Conservation (phyloP, 1,284 basidiomycete species). For the Irpex sp. region DNA sequence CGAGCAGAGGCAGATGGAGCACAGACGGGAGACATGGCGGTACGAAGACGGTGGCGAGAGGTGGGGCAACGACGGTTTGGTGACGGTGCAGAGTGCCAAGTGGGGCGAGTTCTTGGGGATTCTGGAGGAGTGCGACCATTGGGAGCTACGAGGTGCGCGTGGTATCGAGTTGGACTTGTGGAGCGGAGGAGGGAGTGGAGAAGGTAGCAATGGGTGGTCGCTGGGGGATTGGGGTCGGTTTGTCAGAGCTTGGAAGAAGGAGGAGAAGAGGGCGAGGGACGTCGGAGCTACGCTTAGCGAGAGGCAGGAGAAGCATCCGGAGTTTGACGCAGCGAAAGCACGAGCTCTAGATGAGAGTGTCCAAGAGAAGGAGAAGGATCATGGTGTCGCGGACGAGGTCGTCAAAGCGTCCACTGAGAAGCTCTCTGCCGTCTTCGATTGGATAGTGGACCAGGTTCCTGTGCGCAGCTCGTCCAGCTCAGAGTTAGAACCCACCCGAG, state of each 20-base stretch:
- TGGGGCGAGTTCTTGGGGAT: slow-evolving; percentile 94
- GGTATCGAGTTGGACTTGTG: slow-evolving; percentile 43
- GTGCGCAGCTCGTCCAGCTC: slow-evolving; percentile 13
- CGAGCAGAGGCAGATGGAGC: slow-evolving; percentile 49
- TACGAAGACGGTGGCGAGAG: slow-evolving; percentile 30
- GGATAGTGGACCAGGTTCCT: slow-evolving; percentile 70
- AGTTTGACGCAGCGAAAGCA: slow-evolving; percentile 4
- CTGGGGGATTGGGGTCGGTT: slow-evolving; percentile 59
- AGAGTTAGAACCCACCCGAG: slow-evolving; percentile 5
- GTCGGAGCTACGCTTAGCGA: slow-evolving; percentile 21
- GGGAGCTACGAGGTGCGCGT: slow-evolving; percentile 86
- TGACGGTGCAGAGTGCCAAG: slow-evolving; percentile 82
- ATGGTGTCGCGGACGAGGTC: slow-evolving; percentile 46
- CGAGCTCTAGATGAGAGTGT: slow-evolving; percentile 10
- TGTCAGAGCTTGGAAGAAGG: slow-evolving; percentile 51
- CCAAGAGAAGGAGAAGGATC: slow-evolving; percentile 24
- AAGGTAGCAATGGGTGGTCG: slow-evolving; percentile 36
- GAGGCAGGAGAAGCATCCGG: slow-evolving; percentile 8
- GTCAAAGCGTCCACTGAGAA: slow-evolving; percentile 65
- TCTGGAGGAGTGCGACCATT: slow-evolving; percentile 91
- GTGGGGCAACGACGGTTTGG: slow-evolving; percentile 94
- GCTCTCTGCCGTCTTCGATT: slow-evolving; percentile 68
- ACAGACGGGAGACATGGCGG: slow-evolving; percentile 23
- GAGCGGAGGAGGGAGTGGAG: not conserved
- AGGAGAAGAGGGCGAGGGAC: slow-evolving; percentile 35